These are phyloP conservation scores for Lichtheimia corymbifera DNA, from an alignment of 371 early-diverging fungal genomes.

Conservation along the genomic window DNA sequence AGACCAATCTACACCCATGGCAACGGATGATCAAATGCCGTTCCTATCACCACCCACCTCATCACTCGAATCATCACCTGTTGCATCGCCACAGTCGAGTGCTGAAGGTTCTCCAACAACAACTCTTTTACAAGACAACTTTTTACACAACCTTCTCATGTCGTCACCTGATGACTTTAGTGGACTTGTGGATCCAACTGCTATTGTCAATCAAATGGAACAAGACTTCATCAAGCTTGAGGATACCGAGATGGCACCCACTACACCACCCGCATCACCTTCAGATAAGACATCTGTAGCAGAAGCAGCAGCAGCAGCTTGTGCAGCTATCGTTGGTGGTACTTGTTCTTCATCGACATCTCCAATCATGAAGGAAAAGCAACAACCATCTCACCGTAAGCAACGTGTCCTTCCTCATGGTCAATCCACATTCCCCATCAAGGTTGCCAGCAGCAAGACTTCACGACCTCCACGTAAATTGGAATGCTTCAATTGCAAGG, in stretches of 20 bases:
- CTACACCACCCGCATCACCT: conserved; percentile 6
- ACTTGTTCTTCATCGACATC: background rate
- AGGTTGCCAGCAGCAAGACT: conserved; percentile 23
- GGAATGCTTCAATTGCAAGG: conserved; percentile 79
- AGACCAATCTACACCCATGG: background rate
- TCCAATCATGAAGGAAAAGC: conserved; percentile 4
- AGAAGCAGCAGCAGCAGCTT: conserved; percentile 9
- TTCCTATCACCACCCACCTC: conserved; percentile 9
- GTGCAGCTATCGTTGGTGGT: background rate
- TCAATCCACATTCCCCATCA: conserved; percentile 22
- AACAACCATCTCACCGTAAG: background rate
- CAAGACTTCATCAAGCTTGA: conserved; percentile 10
- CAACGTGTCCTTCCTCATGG: conserved; percentile 20
- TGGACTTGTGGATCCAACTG: background rate
- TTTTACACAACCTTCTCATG: conserved; percentile 11
- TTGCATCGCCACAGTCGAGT: conserved; percentile 16
- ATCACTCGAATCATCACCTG: conserved; percentile 11
- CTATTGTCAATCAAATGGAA: background rate
- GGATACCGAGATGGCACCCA: conserved; percentile 5
- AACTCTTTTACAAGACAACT: conserved; percentile 17
- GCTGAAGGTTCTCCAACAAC: conserved; percentile 17
- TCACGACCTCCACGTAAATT: conserved; percentile 55
- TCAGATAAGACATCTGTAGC: background rate
- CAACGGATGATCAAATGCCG: conserved; percentile 4
- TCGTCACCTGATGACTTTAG: conserved; percentile 1